Evolutionary conservation across 139 green algal genomes (phyloP).

Genomic region (Chlamydomonas schloesseri): DNA sequence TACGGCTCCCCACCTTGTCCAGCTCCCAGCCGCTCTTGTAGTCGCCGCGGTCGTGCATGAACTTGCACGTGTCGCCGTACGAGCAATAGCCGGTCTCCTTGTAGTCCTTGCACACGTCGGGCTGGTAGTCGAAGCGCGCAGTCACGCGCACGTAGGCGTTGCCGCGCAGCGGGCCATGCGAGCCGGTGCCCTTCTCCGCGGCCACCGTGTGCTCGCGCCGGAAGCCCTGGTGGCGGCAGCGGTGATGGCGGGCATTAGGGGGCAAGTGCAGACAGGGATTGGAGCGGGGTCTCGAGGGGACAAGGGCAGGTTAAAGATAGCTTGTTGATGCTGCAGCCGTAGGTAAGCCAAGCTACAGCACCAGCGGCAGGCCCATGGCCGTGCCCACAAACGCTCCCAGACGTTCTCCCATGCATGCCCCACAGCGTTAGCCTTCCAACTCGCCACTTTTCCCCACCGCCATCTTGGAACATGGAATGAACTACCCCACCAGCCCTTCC

Average conservation of each 20-base stretch:
- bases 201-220: conserved; percentile 74
- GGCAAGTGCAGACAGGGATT: neutral
- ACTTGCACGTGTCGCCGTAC: conserved; percentile 99
- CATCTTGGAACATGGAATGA: neutral
- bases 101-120: conserved; percentile 97
- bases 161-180: conserved; percentile 90
- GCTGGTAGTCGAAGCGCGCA: conserved; percentile 95
- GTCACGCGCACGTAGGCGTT: conserved; percentile 64
- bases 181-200: conserved; percentile 78
- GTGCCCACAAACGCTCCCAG: too few species aligned
- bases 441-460: too few species aligned
- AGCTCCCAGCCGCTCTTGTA: conserved; percentile 98
- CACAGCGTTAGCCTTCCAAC: too few species aligned
- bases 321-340: too few species aligned
- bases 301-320: too few species aligned
- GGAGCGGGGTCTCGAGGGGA: neutral
- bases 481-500: neutral
- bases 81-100: conserved; percentile 91
- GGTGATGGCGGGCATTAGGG: neutral
- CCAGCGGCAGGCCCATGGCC: too few species aligned
- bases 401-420: too few species aligned
- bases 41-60: conserved; percentile 98
- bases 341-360: too few species aligned
- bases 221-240: conserved; percentile 59
- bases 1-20: conserved; percentile 70